phyloP scores from a whole-genome alignment of 257 asterid genomes.

The Gentiana dahurica region DNA sequence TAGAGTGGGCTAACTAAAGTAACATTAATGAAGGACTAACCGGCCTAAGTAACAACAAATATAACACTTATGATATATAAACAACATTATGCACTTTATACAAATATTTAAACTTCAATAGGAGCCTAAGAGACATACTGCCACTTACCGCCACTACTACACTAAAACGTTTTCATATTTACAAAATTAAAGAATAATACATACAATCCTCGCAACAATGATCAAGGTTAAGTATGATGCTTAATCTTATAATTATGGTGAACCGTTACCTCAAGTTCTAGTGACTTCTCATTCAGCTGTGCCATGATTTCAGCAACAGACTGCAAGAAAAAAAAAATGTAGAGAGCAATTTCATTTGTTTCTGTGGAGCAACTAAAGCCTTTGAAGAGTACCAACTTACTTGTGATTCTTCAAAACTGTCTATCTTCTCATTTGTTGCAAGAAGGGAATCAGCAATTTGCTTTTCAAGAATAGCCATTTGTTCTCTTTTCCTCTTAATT shows the following conservation, averaged over 20 bases:
- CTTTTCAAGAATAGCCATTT: conserved; percentile 65
- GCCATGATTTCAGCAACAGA: conserved; percentile 58
- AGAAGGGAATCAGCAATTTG: conserved; percentile 53
- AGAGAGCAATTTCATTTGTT: not conserved
- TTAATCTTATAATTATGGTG: conserved; percentile 1
- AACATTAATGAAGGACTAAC: too few relatives aligned
- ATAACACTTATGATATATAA: too few relatives aligned
- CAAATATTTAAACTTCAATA: too few relatives aligned
- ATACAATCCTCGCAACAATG: too few relatives aligned
- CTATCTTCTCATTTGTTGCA: conserved; percentile 40
- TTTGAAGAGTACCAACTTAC: conserved; percentile 30
- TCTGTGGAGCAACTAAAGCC: conserved; percentile 3
- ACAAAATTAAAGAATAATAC: too few relatives aligned
- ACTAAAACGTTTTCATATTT: too few relatives aligned
- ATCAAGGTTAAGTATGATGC: not conserved
- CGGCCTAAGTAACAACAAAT: too few relatives aligned
- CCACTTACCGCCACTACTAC: too few relatives aligned
- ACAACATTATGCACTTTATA: too few relatives aligned
- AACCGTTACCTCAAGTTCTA: conserved; percentile 90
- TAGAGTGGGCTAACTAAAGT: too few relatives aligned
- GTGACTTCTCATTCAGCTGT: conserved; percentile 83
- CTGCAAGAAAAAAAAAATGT: conserved; percentile 37
- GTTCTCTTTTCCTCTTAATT: conserved; percentile 54
- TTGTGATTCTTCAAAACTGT: conserved; percentile 49
- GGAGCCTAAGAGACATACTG: too few relatives aligned